Base-by-base conservation (phyloP, 306 rosid genomes). In the Cicer chorassanicum region DNA sequence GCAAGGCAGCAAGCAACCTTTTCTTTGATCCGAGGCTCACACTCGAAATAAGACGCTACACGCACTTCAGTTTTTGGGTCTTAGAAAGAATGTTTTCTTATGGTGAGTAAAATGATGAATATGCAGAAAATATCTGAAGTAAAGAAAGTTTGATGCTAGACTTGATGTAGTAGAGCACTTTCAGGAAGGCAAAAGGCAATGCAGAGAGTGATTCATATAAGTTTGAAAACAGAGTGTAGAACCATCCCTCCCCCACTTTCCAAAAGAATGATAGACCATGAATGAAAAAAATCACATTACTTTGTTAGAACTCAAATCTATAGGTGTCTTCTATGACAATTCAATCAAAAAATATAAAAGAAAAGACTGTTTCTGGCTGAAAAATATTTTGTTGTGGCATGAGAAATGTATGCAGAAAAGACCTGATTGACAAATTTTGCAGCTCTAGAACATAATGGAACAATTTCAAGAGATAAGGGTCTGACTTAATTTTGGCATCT, bases 401-500 rank as follows among this genome's bases (percentile, higher is more conserved):
- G 34, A 43, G 68, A 12, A 44, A 65, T 38, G 39, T 1, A 15
- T 16, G 49, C 49, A 12, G 15, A 54, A 53, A 43, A 48, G n/a
- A 72, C 49, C n/a, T 19, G 29, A 2, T 34, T 46, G 9, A 73
- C 2, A 12, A 48, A 73, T 46, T 46, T 24, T 42, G 44, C 68
- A 68, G 50, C 65, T 16, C 12, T 61, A n/a, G 44, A 42, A 34
- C 15, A 67, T 14, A 44, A 55, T 43, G 46, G n/a, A 65, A 54
- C 9, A 57, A 67, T 53, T 51, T 63, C 21, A 50, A 49, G 36
- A 62, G 65, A 55, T 34, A 73, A 38, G 59, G 40, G 71, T 68
- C 41, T 38, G 15, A 66, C 54, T 48, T 79, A 38, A 9, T 72
- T 84, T 69, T n/a, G 24, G 43, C 51, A 65, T 41, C 48, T 42